Evolutionary conservation across 2,329 filamentous ascomycete genomes (phyloP).

Genomic region (Fusarium tjaetaba): DNA sequence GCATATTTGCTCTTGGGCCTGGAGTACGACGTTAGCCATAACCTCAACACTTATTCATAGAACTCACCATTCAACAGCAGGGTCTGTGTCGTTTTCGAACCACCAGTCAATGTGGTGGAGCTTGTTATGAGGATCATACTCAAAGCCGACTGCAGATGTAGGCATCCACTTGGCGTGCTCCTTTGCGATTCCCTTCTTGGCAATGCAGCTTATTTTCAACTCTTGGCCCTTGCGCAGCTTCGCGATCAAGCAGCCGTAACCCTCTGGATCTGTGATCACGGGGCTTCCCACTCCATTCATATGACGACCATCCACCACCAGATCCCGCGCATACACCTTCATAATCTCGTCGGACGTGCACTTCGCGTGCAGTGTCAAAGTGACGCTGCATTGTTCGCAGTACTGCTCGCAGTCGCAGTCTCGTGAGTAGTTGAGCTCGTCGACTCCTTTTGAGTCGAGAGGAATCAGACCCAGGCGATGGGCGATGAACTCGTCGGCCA

Average conservation of each 20-base stretch:
- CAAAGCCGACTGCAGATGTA: conserved; percentile 90
- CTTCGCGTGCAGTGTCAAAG: conserved; percentile 83
- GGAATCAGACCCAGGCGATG: conserved; percentile 93
- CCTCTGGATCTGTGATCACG: conserved; percentile 84
- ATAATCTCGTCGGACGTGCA: conserved; percentile 89
- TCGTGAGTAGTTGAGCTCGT: conserved; percentile 84
- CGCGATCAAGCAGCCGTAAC: conserved; percentile 84
- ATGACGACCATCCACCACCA: conserved; percentile 76
- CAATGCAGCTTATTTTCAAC: conserved; percentile 88
- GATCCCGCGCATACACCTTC: conserved; percentile 91
- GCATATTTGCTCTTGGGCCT: conserved; percentile 87
- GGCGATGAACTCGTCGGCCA: conserved; percentile 94
- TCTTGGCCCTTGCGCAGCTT: conserved; percentile 93
- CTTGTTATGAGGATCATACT: conserved; percentile 98
- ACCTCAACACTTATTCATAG: neutral
- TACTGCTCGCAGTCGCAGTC: conserved; percentile 97
- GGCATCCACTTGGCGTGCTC: conserved; percentile 99
- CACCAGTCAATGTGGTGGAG: conserved; percentile 91
- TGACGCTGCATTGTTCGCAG: conserved; percentile 91
- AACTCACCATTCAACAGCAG: conserved; percentile 83
- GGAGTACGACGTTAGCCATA: conserved; percentile 13
- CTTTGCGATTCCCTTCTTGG: conserved; percentile 98
- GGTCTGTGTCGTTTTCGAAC: conserved; percentile 82
- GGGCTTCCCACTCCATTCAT: conserved; percentile 83
- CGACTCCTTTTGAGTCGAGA: conserved; percentile 83